A percentile compares a stretch with the other conserved stretches of the same genome.
These are phyloP conservation scores for Trichoderma erinaceum DNA, from an alignment of 495 filamentous ascomycete species.

Conservation along the genomic window DNA sequence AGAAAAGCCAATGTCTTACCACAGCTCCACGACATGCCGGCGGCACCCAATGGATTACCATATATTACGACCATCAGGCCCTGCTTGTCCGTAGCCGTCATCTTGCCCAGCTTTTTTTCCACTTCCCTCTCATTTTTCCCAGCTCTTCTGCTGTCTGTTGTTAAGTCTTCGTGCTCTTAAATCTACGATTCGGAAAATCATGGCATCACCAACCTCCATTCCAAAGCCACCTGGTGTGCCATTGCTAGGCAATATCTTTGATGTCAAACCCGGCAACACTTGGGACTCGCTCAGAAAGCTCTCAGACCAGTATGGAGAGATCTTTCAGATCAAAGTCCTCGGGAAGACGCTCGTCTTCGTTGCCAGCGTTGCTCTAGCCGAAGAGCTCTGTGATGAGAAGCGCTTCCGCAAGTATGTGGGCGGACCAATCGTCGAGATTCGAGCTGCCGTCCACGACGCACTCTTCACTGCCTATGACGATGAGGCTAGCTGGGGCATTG, in stretches of 20 bases:
- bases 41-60: background rate
- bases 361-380: slow-evolving; percentile 54
- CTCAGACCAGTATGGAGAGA: slow-evolving; percentile 48
- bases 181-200: too few relatives aligned
- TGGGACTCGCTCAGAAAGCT: slow-evolving; percentile 58
- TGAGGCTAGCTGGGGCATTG: slow-evolving; percentile 62
- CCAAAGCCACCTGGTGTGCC: slow-evolving; percentile 62
- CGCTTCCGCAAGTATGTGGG: slow-evolving; percentile 47
- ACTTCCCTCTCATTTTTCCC: background rate
- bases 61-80: background rate
- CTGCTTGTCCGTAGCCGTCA: background rate
- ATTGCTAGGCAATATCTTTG: slow-evolving; percentile 60
- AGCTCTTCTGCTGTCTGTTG: background rate
- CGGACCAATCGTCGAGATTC: slow-evolving; percentile 42
- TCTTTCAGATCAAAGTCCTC: slow-evolving; percentile 56
- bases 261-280: slow-evolving; percentile 51
- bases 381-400: slow-evolving; percentile 40
- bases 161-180: background rate
- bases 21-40: background rate
- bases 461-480: slow-evolving; percentile 62
- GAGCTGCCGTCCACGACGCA: slow-evolving; percentile 51
- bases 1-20: background rate
- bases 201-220: slow-evolving; percentile 37
- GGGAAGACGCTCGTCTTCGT: slow-evolving; percentile 58
- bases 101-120: background rate